Evolutionary conservation across 2,329 filamentous ascomycete species (phyloP), one percentile per base, ranked within the genome.

Genomic region (Hortaea sp.): DNA sequence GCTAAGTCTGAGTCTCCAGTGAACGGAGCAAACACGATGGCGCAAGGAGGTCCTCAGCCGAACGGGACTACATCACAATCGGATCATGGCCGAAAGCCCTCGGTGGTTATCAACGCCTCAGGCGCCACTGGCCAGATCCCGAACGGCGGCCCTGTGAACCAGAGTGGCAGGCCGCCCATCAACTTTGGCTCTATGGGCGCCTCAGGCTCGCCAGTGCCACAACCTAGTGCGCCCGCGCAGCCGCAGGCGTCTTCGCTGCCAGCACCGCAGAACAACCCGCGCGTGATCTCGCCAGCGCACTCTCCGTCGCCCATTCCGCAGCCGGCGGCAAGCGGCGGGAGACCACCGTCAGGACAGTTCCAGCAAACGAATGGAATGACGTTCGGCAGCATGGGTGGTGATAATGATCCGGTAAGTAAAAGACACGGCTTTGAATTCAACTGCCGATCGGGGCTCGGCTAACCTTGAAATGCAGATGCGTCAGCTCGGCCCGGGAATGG

Each of bases 241-340:
- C 55, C 73, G 71, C 66, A 87, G 79, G 67, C 81, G 48, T 68
- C 72, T 41, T 72, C 67, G 42, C 66, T 77, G 48, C 80, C 61
- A 66, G 75, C 66, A 60, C 76, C 72, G 45, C 50, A 50, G 62
- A 72, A 68, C 48, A 82, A 85, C 62, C 84, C 84, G 51, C 80
- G 85, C 58, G 78, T 90, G 43, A 81, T 82, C 41, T 94, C 89
- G 40, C 92, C 92, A 5, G 82, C 85, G 42, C 83, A 85, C 56
- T 95, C 90, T 40, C 92, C 92, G 4, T 90, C 87, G 38, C 92
- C 92, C 4, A 97, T 97, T 57, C 90, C 92, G 30, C 86, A 90
- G 66, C 87, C 88, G 43, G 79, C 84, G 45, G 85, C 82, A 60
- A 92, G 88, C 61, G 88, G 88, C 57, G 87, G 82, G 46, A 74